Evolutionary conservation across 1,284 basidiomycete species (phyloP).

Genomic region (Sporisorium exsertum): DNA sequence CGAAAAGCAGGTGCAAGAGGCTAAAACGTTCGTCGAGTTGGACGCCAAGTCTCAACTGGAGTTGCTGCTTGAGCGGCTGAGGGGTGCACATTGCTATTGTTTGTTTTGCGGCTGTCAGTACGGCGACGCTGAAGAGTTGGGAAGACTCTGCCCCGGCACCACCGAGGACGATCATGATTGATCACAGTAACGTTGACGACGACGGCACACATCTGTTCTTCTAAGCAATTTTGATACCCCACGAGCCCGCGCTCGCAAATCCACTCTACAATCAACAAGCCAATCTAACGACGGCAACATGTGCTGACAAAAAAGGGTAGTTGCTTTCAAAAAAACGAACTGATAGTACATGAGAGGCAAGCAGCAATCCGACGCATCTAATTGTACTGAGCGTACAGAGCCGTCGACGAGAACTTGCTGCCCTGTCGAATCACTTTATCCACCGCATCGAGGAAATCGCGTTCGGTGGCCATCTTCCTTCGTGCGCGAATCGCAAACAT

Average conservation of each 20-base stretch:
- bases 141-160: conserved; percentile 40
- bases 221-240: conserved; percentile 17
- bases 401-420: conserved; percentile 84
- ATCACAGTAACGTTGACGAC: background rate
- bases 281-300: background rate
- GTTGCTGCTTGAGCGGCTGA: conserved; percentile 27
- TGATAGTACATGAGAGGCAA: conserved; percentile 24
- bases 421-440: conserved; percentile 98
- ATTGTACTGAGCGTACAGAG: conserved; percentile 64
- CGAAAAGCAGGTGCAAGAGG: conserved; percentile 12
- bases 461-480: conserved; percentile 95
- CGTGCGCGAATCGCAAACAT: conserved; percentile 99
- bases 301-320: background rate
- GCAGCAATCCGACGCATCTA: conserved; percentile 5
- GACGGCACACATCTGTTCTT: background rate
- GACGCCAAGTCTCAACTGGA: conserved; percentile 31
- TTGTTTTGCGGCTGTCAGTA: conserved; percentile 55
- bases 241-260: conserved; percentile 9
- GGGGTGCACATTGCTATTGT: conserved; percentile 37
- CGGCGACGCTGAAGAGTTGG: conserved; percentile 12
- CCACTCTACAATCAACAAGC: background rate
- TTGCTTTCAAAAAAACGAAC: background rate
- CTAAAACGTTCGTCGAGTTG: conserved; percentile 18
- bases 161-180: conserved; percentile 52
- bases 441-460: conserved; percentile 96